Evolutionary conservation across 805 yeast genomes (phyloP).

Genomic region (Teunomyces lycoperdinae): DNA sequence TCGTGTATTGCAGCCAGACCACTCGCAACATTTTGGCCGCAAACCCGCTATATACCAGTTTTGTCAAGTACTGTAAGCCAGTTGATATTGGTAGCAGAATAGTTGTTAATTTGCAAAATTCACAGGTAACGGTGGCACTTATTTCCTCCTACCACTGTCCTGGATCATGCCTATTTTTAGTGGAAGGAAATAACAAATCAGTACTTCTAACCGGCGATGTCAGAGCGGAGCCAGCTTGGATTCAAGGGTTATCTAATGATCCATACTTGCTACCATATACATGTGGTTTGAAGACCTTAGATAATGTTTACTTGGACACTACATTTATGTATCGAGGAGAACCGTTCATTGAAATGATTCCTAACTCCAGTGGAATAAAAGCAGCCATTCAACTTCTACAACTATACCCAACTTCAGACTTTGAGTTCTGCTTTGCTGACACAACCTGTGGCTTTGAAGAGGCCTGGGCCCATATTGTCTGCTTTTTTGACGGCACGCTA

Average conservation of each 20-base stretch:
- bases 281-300: conserved; percentile 29
- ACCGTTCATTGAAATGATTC: conserved; percentile 45
- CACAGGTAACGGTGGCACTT: conserved; percentile 35
- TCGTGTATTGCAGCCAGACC: conserved; percentile 46
- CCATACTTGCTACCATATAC: conserved; percentile 43
- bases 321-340: conserved; percentile 50
- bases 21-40: conserved; percentile 30
- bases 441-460: conserved; percentile 52
- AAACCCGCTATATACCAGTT: conserved; percentile 15
- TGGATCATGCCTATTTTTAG: conserved; percentile 54
- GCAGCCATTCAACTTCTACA: conserved; percentile 30
- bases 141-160: conserved; percentile 58
- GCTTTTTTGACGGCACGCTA: conserved; percentile 17
- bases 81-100: conserved; percentile 15
- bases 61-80: conserved; percentile 16
- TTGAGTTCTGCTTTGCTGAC: conserved; percentile 42
- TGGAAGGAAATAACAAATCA: conserved; percentile 31
- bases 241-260: conserved; percentile 33
- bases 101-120: background rate
- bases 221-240: conserved; percentile 56
- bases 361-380: conserved; percentile 41
- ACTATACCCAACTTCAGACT: conserved; percentile 40
- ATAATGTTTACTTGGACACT: conserved; percentile 53
- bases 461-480: conserved; percentile 41
- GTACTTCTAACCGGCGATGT: conserved; percentile 57